Conservation (phyloP, 2,329 filamentous ascomycete genomes). For the Tolypocladium album region DNA sequence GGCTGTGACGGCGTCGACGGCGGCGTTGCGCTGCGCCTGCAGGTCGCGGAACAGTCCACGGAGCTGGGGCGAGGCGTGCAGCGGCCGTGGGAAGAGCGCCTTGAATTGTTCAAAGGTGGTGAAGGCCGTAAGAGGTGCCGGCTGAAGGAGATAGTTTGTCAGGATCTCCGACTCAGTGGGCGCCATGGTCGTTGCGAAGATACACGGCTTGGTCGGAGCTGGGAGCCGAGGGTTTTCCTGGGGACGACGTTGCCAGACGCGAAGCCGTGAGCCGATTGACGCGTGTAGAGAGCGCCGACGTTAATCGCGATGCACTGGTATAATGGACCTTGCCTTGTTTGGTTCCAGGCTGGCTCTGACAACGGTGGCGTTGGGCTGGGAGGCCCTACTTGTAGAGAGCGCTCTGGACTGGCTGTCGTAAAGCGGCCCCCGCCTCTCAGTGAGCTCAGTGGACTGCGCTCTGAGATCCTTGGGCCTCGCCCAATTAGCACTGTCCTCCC, state of each 20-base stretch:
- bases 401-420: too few species aligned
- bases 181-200: constrained; percentile 41
- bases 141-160: constrained; percentile 65
- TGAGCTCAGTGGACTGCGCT: neutral
- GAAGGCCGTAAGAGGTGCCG: constrained; percentile 62
- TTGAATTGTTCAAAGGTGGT: constrained; percentile 67
- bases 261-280: neutral
- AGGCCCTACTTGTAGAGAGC: neutral
- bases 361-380: neutral
- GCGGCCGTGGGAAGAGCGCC: constrained; percentile 59
- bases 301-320: neutral
- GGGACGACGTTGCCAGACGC: neutral
- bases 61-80: constrained; percentile 56
- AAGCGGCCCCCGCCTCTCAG: neutral
- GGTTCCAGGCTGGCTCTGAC: neutral
- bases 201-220: neutral
- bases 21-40: constrained; percentile 58
- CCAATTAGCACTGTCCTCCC: neutral
- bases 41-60: constrained; percentile 68
- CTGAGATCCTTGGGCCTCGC: neutral
- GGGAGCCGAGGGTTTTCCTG: neutral
- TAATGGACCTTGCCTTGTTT: neutral
- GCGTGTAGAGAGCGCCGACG: neutral
- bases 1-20: constrained; percentile 55
- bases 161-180: constrained; percentile 68